Conservation (phyloP, 768 basidiomycete genomes). For the Tubosaeta sp. region DNA sequence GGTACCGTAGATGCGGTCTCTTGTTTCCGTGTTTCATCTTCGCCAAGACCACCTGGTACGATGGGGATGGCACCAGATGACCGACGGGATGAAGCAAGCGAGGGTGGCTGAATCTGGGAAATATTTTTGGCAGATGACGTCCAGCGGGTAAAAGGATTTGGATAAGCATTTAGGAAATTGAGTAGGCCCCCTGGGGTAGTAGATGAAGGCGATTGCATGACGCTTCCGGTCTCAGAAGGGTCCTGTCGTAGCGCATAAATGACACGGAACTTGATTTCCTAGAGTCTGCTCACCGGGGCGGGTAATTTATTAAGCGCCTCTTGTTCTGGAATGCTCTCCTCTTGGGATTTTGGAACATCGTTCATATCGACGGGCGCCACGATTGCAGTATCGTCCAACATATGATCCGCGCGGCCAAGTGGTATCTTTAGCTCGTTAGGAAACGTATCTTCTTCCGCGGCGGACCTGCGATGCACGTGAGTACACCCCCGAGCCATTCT, state of each 20-base stretch:
- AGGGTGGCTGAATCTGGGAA: conserved; percentile 18
- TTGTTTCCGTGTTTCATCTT: conserved; percentile 11
- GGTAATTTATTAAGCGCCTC: conserved; percentile 19
- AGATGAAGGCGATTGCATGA: conserved; percentile 15
- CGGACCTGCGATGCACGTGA: conserved; percentile 36
- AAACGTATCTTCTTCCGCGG: conserved; percentile 52
- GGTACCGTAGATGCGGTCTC: neutral
- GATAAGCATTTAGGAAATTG: conserved; percentile 59
- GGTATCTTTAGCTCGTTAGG: conserved; percentile 59
- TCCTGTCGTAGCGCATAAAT: conserved; percentile 14
- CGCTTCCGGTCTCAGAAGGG: conserved; percentile 22
- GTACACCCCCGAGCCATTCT: conserved; percentile 1
- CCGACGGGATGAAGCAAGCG: conserved; percentile 20
- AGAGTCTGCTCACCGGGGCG: conserved; percentile 17
- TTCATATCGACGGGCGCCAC: conserved; percentile 7
- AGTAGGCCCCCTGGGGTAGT: conserved; percentile 42
- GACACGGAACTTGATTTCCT: neutral
- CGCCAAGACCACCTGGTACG: conserved; percentile 36
- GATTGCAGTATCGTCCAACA: conserved; percentile 44
- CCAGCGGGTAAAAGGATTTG: conserved; percentile 55
- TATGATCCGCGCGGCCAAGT: conserved; percentile 54
- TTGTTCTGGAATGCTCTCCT: conserved; percentile 17
- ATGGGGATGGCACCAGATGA: conserved; percentile 22
- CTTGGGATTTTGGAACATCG: conserved; percentile 13
- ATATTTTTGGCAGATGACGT: conserved; percentile 28